phyloP scores from a whole-genome alignment of 176 grass and related monocot genomes.

The Zizania latifolia region DNA sequence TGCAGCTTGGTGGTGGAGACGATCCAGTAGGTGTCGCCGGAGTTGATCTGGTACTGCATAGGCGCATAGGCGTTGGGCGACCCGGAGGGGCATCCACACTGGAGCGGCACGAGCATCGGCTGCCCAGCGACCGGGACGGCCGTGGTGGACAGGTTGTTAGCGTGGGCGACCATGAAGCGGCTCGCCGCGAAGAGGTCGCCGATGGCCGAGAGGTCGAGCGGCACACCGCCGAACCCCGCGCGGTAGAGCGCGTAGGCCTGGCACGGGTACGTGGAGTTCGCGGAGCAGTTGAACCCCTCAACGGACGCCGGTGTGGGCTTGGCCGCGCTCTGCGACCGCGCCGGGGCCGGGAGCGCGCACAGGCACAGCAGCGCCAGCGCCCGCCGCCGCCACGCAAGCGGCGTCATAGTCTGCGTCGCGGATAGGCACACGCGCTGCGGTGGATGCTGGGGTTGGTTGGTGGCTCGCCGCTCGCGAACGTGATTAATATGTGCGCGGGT shows the following conservation, averaged over 20 bases:
- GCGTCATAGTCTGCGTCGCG: not conserved
- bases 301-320: constrained; percentile 30
- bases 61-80: constrained; percentile 52
- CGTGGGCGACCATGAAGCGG: constrained; percentile 67
- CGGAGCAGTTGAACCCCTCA: constrained; percentile 62
- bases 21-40: constrained; percentile 65
- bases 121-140: constrained; percentile 28
- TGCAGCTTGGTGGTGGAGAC: constrained; percentile 67
- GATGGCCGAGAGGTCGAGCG: constrained; percentile 42
- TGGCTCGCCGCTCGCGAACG: not conserved
- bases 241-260: constrained; percentile 83
- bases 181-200: constrained; percentile 68
- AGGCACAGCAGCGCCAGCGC: constrained; percentile 21
- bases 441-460: constrained; percentile 1
- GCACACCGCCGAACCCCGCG: constrained; percentile 18
- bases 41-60: constrained; percentile 54
- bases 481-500: not conserved
- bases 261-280: constrained; percentile 60
- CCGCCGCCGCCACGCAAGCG: not conserved
- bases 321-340: constrained; percentile 21
- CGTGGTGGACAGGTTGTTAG: constrained; percentile 65
- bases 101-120: constrained; percentile 72
- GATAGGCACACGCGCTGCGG: too few species aligned
- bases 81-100: constrained; percentile 46
- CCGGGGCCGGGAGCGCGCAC: constrained; percentile 8